Conservation (phyloP, 768 basidiomycete species). For the Rhizopogon salebrosus region DNA sequence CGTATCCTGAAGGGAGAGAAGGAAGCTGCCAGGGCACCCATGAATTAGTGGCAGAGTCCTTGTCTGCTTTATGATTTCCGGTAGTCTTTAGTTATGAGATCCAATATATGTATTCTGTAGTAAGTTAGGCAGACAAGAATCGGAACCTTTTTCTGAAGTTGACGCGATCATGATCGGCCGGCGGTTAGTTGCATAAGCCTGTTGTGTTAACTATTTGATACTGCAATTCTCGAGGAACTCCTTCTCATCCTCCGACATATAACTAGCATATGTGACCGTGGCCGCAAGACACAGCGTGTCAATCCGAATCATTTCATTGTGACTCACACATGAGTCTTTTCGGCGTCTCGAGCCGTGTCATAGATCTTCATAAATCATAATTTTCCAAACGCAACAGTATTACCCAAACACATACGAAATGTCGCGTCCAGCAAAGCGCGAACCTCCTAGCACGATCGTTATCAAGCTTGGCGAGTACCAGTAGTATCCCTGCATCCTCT, state of each 20-base stretch:
- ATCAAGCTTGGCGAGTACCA: constrained; percentile 75
- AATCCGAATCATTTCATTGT: not conserved
- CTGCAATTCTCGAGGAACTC: too few relatives aligned
- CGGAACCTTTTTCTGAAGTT: too few relatives aligned
- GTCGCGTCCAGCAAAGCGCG: constrained; percentile 18
- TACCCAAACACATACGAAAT: constrained; percentile 5
- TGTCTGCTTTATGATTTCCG: not conserved
- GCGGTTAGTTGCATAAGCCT: too few relatives aligned
- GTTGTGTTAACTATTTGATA: too few relatives aligned
- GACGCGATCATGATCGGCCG: too few relatives aligned
- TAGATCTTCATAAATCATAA: not conserved
- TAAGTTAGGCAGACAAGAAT: too few relatives aligned
- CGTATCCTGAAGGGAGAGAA: constrained; percentile 53
- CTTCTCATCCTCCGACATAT: not conserved
- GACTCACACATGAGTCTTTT: not conserved
- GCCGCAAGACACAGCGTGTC: too few relatives aligned
- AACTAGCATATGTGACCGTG: too few relatives aligned
- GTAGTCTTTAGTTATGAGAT: not conserved
- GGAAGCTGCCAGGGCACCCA: constrained; percentile 63
- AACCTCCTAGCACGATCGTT: constrained; percentile 60
- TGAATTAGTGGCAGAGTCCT: constrained; percentile 8
- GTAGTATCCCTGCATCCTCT: constrained; percentile 2
- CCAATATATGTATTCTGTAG: too few relatives aligned
- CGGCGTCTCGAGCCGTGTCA: not conserved
- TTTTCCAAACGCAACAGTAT: not conserved